phyloP scores from a whole-genome alignment of 2,329 filamentous ascomycete species.

The Didymella keratinophila region DNA sequence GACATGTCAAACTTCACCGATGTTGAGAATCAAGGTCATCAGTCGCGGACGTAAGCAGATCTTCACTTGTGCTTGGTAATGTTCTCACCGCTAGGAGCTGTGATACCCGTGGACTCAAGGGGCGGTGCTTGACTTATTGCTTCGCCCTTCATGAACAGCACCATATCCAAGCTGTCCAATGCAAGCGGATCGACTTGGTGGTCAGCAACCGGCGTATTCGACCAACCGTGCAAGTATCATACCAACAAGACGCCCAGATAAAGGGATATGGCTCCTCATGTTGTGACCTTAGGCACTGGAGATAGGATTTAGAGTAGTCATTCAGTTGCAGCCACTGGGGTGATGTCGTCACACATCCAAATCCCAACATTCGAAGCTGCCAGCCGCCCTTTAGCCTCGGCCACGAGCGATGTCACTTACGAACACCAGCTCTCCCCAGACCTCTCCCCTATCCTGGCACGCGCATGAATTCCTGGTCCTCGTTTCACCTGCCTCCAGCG shows the following conservation, averaged over 20 bases:
- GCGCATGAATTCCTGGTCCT: conserved; percentile 12
- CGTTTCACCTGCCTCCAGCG: conserved; percentile 23
- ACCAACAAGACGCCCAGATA: neutral
- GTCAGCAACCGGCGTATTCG: neutral
- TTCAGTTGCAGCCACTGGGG: neutral
- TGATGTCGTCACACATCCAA: conserved; percentile 2
- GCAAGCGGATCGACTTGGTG: neutral
- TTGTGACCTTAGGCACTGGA: neutral
- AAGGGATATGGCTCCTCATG: neutral
- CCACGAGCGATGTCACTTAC: neutral
- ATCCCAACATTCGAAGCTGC: neutral
- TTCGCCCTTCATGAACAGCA: neutral
- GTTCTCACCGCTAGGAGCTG: too few species aligned
- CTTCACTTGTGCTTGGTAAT: conserved; percentile 1
- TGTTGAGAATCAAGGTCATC: neutral
- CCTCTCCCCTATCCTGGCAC: neutral
- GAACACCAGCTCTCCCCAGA: neutral
- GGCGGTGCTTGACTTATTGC: neutral
- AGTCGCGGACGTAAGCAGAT: neutral
- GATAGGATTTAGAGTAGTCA: conserved; percentile 1
- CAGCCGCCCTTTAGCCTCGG: neutral
- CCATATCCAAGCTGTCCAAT: neutral
- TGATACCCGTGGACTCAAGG: neutral
- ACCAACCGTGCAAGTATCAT: neutral
- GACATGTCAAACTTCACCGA: neutral